Conservation (phyloP, 2,329 filamentous ascomycete species). For the Fusarium globosum region DNA sequence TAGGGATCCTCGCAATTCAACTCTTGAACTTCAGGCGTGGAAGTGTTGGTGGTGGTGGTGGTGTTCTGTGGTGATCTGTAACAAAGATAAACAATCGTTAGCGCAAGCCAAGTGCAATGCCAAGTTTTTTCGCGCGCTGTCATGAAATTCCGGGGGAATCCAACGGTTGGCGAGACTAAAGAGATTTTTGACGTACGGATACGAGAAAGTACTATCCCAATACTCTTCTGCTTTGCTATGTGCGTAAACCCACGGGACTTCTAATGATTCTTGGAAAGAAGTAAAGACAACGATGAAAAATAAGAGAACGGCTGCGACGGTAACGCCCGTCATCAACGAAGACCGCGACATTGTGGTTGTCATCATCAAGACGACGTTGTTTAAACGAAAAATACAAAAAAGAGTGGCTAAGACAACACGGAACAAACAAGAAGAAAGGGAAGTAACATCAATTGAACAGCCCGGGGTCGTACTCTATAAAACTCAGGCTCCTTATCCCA, state of each 20-base stretch:
- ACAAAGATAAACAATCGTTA: slow-evolving; percentile 13
- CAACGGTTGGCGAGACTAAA: background rate
- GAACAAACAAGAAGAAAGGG: background rate
- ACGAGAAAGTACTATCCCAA: slow-evolving; percentile 15
- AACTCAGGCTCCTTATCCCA: background rate
- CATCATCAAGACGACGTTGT: slow-evolving; percentile 22
- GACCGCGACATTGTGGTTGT: slow-evolving; percentile 27
- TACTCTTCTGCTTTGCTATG: slow-evolving; percentile 28
- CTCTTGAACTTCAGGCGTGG: background rate
- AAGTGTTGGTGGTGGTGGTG: background rate
- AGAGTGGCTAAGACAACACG: background rate
- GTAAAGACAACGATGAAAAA: slow-evolving; percentile 32
- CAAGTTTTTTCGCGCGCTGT: slow-evolving; percentile 11
- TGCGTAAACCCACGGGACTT: slow-evolving; percentile 24
- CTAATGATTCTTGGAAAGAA: slow-evolving; percentile 29
- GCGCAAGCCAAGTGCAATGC: slow-evolving; percentile 18
- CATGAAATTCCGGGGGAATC: background rate
- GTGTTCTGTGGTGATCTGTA: background rate
- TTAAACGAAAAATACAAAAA: background rate
- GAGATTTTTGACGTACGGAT: slow-evolving; percentile 11
- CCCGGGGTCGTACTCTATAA: slow-evolving; percentile 17
- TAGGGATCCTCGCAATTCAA: slow-evolving; percentile 35
- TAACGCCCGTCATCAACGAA: slow-evolving; percentile 14
- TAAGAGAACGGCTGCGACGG: slow-evolving; percentile 25
- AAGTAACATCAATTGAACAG: background rate